Base-by-base conservation (phyloP, 306 rosid genomes). In the Hylodesmum podocarpum region DNA sequence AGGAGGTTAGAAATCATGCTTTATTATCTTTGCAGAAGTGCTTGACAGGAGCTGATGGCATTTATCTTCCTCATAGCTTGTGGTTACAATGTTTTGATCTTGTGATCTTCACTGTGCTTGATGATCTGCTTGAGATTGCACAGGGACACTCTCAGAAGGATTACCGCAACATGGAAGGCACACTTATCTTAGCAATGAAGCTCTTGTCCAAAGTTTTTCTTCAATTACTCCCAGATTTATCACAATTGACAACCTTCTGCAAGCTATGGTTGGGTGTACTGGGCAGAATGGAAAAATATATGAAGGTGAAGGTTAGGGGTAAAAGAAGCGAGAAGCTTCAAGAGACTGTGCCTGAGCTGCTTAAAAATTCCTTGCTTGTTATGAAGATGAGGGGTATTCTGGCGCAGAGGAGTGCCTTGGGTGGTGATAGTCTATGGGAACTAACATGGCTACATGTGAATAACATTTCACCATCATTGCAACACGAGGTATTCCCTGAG, bases 341-440 rank as follows among this genome's bases (percentile, higher is more conserved):
- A 76, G 97, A 95, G 81, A 79, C 83, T 28, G 89, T 95, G 31
- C 97, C 96, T 1, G 97, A 95, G 80, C 91, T 95, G 63, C 99
- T 95, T 18, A 91, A 91, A 81, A 91, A 87, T 82, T 87, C 89
- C 69, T 80, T 96, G 87, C 85, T 89, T 79, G 90, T 85, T 19
- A 92, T 95, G 99, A 92, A 92, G 81, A 80, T 80, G 37, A 88
- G 66, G 46, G 97, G 96, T 66, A 85, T 95, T 44, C 93, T 95
- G 65, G 85, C 74, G 19, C 93, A 89, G 61, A 95, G 92, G 84
- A 87, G 91, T 76, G 97, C 97, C 28, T 62, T 95, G 66, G 99
- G 97, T 19, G 99, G 96, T 50, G 97, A 92, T 78, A 92, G 99
- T 87, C 82, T 95, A 74, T 95, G 99, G 99, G 96, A 95, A 80